phyloP scores from a whole-genome alignment of 2,329 filamentous ascomycete genomes.

The Alternaria alternata region DNA sequence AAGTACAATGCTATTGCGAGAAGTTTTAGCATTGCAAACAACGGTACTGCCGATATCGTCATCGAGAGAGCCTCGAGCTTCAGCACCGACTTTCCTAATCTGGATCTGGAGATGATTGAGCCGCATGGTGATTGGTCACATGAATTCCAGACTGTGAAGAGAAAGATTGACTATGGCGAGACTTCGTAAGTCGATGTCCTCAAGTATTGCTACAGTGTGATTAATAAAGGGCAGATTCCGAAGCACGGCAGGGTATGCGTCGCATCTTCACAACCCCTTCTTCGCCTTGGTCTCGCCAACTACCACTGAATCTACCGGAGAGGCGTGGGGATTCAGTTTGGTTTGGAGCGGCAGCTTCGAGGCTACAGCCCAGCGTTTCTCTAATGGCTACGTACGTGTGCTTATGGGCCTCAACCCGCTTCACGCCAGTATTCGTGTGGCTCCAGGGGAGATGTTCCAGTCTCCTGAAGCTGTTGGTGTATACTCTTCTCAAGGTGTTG shows the following conservation, averaged over 20 bases:
- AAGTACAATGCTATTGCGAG: conserved; percentile 67
- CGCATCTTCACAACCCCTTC: conserved; percentile 71
- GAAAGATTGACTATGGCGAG: conserved; percentile 65
- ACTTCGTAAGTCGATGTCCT: conserved; percentile 31
- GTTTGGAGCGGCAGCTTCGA: conserved; percentile 71
- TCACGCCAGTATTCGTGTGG: conserved; percentile 67
- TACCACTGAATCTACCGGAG: conserved; percentile 67
- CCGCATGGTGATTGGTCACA: conserved; percentile 70
- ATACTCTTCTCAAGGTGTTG: conserved; percentile 66
- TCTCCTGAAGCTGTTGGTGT: conserved; percentile 70
- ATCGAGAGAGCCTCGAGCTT: conserved; percentile 68
- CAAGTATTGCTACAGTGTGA: background rate
- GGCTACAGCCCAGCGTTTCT: conserved; percentile 68
- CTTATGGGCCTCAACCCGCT: conserved; percentile 68
- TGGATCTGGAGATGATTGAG: conserved; percentile 69
- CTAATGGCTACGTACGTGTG: conserved; percentile 68
- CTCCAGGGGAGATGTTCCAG: conserved; percentile 64
- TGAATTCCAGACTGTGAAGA: conserved; percentile 63
- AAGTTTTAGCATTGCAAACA: conserved; percentile 69
- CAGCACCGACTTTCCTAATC: conserved; percentile 67
- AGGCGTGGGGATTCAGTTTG: conserved; percentile 71
- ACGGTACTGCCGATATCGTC: conserved; percentile 61
- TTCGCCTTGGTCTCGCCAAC: conserved; percentile 64
- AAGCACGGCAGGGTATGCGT: conserved; percentile 68
- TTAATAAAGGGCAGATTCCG: conserved; percentile 60